Evolutionary conservation across 192 early-diverging fungal genomes (phyloP), one percentile per base, ranked within the genome.

Genomic region (Umbelopsis ramanniana): DNA sequence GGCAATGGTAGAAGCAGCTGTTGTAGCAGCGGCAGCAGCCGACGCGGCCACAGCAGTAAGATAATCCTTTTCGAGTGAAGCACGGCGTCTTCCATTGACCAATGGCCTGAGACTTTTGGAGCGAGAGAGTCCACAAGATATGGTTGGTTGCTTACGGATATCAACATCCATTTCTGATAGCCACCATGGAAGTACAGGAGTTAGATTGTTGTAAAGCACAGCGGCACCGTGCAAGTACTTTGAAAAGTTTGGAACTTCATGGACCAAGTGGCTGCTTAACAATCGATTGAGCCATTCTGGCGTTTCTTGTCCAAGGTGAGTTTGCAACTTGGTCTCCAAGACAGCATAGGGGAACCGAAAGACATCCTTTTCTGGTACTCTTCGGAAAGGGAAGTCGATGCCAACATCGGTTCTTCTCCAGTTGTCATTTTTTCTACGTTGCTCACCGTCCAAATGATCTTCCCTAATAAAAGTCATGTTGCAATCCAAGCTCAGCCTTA

Each of bases 271-370:
- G 52, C 85, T 86, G n/a, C 82, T 84, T 67, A 93, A 70, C 24
- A 96, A 81, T 66, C 91, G 87, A 19, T 86, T 80, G 17, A 94
- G 86, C 95, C 95, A 96, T 10, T 78, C 72, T 9, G 95, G 95
- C 6, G 88, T 84, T 35, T 87, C 76, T 21, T 88, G 83, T 15
- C 89, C 90, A 40, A 85, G 79, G 48, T 90, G 83, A 19, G 85
- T 86, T 72, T 95, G 90, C 24, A 95, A 69, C 81, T 95, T 96
- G 60, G 94, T 86, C 68, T 96, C 98, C 21, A 99, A 86, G 6
- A 99, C 83, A 53, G 98, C 97, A 73, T 96, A 98, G n/a, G 97
- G 97, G 85, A 99, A 99, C 40, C 88, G 85, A 45, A 83, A 79
- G 52, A 94, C 88, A 26, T 80, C 78, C 35, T 72, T 43, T 0